Base-by-base conservation (phyloP, 495 filamentous ascomycete species). In the Delitschia confertaspora region DNA sequence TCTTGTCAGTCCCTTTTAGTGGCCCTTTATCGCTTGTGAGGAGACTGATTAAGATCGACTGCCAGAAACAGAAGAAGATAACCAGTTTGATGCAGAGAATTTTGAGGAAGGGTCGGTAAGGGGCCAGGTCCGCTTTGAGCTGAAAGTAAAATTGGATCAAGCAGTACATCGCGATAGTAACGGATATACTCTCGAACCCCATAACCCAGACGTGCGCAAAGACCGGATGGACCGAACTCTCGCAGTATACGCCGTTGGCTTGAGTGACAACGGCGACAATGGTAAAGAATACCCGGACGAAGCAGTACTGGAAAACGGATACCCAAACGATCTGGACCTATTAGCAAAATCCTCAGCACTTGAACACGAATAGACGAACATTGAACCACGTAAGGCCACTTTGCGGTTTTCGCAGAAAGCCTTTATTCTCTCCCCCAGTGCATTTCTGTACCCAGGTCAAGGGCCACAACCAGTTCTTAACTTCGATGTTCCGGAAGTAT, bases 371-470 rank as follows among this genome's bases (percentile, higher is more conserved):
- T 2, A 23, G 7, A 56, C 62, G 16, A 37, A 64, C 64, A 41
- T 95, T 95, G 61, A 93, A 95, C 87, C 87, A 91, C 2, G 87
- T 95, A 65, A 95, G 66, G 1, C 88, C 88, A 63, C 80, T 93
- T 46, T 73, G 71, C 6, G 88, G 88, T 22, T 69, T 80, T 47
- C 85, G 72, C 73, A 82, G 83, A 6, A 71, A 65, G 3, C 83
- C 82, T 31, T 71, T 71, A 19, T 79, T 51, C 38, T 57, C 10
- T 3, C 79, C 78, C 11, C 80, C 78, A 43, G 76, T 80, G 46
- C 77, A 83, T 41, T 71, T 76, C 45, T 80, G 74, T 40, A 85
- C 67, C 75, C 78, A 81, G 53, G 52, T 71, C 18, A 91, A 45
- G 2, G 87, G 85, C 73, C 71, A 79, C 6, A 93, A 70, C 88